Conservation (phyloP, 2,329 filamentous ascomycete genomes). For the Chaetomiaceae sp. region DNA sequence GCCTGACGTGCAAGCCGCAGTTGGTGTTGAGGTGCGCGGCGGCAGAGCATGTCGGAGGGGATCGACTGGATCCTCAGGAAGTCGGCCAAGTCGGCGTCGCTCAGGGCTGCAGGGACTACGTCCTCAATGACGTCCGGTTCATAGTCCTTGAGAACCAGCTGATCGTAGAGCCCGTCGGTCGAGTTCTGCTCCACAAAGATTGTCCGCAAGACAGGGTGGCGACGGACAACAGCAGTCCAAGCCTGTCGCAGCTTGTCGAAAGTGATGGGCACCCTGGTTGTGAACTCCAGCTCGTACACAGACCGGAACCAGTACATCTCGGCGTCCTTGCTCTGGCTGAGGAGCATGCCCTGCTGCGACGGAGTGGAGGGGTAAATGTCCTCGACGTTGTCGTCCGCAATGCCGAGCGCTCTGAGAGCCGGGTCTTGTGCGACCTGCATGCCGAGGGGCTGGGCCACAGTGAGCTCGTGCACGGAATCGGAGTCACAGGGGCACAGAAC, state of each 20-base stretch:
- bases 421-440: neutral
- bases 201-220: constrained; percentile 12
- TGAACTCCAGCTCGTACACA: constrained; percentile 3
- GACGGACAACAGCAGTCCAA: constrained; percentile 13
- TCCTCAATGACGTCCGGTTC: constrained; percentile 7
- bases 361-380: constrained; percentile 31
- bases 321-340: constrained; percentile 11
- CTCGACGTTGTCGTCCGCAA: constrained; percentile 17
- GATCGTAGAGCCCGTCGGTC: constrained; percentile 11
- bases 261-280: neutral
- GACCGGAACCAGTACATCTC: constrained; percentile 11
- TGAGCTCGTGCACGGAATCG: neutral
- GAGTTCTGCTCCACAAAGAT: constrained; percentile 15
- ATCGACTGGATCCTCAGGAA: neutral
- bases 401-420: constrained; percentile 2
- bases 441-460: neutral
- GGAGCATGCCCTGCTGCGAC: constrained; percentile 28
- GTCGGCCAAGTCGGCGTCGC: neutral
- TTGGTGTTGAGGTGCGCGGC: constrained; percentile 9
- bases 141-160: constrained; percentile 9
- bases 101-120: neutral
- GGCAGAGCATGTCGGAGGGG: constrained; percentile 3
- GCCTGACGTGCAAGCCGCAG: constrained; percentile 3
- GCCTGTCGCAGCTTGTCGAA: neutral
- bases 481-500: neutral